Percentiles rank a stretch among this genome's conserved stretches.
phyloP scores from a whole-genome alignment of 2,329 filamentous ascomycete species.

The Delphinella strobiligena region DNA sequence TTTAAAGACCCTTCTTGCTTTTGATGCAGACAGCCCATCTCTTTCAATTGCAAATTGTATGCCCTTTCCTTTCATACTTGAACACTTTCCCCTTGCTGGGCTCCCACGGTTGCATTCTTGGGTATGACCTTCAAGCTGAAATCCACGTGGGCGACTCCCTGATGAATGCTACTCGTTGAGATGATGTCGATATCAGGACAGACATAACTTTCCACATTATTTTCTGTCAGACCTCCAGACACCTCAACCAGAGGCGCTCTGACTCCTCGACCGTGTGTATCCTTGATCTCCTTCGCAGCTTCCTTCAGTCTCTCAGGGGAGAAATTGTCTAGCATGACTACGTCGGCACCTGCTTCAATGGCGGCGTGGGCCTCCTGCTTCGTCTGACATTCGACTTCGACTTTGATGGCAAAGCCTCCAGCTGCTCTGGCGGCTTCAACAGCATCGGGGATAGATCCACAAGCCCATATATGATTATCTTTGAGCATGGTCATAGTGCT shows the following conservation, averaged over 20 bases:
- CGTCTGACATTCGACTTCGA: conserved; percentile 90
- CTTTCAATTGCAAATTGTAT: too few species aligned
- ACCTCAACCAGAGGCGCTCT: conserved; percentile 76
- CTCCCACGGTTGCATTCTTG: conserved; percentile 18
- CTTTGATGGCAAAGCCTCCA: conserved; percentile 81
- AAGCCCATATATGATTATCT: conserved; percentile 95
- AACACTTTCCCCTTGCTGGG: conserved; percentile 5
- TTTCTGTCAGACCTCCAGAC: conserved; percentile 74
- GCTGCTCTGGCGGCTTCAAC: conserved; percentile 72
- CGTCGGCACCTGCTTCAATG: conserved; percentile 78
- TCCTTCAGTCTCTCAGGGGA: conserved; percentile 62
- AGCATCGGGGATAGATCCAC: conserved; percentile 69
- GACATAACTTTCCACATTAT: conserved; percentile 76
- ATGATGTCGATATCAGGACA: conserved; percentile 80
- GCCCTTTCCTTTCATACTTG: background rate
- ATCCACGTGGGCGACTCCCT: conserved; percentile 86
- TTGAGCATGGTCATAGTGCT: conserved; percentile 95
- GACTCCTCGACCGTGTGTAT: conserved; percentile 57
- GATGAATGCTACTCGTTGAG: conserved; percentile 92
- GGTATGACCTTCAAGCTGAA: conserved; percentile 82
- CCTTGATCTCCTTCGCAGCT: conserved; percentile 64
- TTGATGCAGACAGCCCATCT: too few species aligned
- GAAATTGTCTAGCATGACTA: conserved; percentile 98
- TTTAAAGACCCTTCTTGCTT: too few species aligned
- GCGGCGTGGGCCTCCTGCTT: conserved; percentile 85